Evolutionary conservation across 805 yeast species (phyloP), one percentile per base, ranked within the genome.

Genomic region (Brettanomyces custersianus): DNA sequence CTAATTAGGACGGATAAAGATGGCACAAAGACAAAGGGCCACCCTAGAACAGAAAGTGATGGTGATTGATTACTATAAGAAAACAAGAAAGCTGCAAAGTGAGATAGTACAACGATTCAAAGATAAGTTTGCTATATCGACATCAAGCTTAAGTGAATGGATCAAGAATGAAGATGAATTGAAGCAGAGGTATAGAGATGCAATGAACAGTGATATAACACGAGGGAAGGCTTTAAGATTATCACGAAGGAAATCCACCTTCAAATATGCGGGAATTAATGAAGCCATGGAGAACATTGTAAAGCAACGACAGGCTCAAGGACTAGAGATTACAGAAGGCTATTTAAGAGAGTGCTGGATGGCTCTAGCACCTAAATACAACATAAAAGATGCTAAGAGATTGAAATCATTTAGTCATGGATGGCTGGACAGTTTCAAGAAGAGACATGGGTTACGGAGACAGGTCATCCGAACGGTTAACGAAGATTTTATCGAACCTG

Each of bases 91-190:
- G 33, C 73, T 80, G 11, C 80, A 75, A 52, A 70, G 68, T 57
- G 76, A 69, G 42, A 69, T 76, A 0, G 81, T 75, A 16, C 73
- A 73, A 30, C 54, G 62, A 32, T 74, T 67, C 53, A 66, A 65
- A 41, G 60, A 68, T 36, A 62, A 61, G 41, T 64, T 69, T 34
- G 63, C 78, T 12, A 73, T 75, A 10, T 70, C 77, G n/a, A 72
- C 80, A 1, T 71, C 77, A 19, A 66, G 75, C 12, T 67, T 75
- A 43, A 66, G 74, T 45, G 80, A 74, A 46, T 75, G 82, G 82
- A 48, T 75, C 28, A 74, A 72, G 50, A 59, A 65, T 39, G 80
- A 75, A 48, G 54, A 45, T 4, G 72, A 72, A 17, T 52, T 74
- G 29, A 49, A 78, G n/a, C 57, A 55, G 33, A 52, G 77, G 33